These are phyloP conservation scores for Physcomitrellopsis africana DNA, from an alignment of 225 moss, liverwort and hornwort species.

Conservation along the genomic window DNA sequence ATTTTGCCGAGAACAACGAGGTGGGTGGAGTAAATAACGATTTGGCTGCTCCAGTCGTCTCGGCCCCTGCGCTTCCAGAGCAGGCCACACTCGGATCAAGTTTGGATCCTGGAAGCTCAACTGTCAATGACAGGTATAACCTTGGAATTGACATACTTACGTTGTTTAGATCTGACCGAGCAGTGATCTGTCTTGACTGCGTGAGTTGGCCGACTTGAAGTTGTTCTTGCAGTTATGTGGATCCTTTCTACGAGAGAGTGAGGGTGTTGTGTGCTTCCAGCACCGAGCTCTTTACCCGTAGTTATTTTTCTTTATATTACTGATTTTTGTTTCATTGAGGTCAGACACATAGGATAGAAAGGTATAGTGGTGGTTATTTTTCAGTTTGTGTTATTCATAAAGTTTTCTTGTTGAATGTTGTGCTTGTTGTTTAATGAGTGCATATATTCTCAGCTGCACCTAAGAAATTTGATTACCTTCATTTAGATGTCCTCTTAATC, in stretches of 20 bases:
- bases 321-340: neutral
- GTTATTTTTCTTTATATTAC: constrained; percentile 12
- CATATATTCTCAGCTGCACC: constrained; percentile 7
- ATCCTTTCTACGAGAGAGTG: neutral
- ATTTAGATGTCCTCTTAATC: neutral
- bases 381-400: neutral
- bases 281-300: constrained; percentile 1
- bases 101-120: constrained; percentile 52
- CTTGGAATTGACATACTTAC: neutral
- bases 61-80: constrained; percentile 43
- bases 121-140: constrained; percentile 56
- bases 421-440: neutral
- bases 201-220: constrained; percentile 4
- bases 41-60: constrained; percentile 40
- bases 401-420: neutral
- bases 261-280: neutral
- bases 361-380: constrained; percentile 3
- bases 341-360: constrained; percentile 5
- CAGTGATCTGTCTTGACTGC: constrained; percentile 18
- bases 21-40: constrained; percentile 46
- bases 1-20: constrained; percentile 84
- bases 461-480: constrained; percentile 11
- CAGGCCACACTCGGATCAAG: constrained; percentile 47
- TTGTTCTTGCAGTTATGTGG: constrained; percentile 9
- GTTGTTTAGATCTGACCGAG: constrained; percentile 13